Conservation (phyloP, 768 basidiomycete species). For the Trichaptum fuscoviolaceum region DNA sequence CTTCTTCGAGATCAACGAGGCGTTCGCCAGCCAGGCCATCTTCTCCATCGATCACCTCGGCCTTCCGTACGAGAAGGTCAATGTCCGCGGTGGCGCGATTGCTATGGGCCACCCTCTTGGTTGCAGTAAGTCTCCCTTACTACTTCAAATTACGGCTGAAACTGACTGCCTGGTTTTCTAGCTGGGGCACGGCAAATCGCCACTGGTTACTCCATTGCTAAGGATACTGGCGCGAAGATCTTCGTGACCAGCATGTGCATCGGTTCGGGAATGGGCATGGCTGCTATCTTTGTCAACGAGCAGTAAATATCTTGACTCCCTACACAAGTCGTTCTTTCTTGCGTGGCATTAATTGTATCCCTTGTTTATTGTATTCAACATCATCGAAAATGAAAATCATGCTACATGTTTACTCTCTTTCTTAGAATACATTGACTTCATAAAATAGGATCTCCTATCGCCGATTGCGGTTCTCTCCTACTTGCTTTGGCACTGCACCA, state of each 20-base stretch:
- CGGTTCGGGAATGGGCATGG: slow-evolving; percentile 89
- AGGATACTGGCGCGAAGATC: slow-evolving; percentile 66
- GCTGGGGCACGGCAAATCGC: slow-evolving; percentile 86
- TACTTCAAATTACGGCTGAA: slow-evolving; percentile 11
- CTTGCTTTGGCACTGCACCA: slow-evolving; percentile 14
- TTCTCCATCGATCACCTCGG: slow-evolving; percentile 66
- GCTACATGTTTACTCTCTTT: neutral
- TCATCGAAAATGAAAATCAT: neutral
- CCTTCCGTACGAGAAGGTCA: slow-evolving; percentile 75
- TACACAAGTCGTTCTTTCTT: neutral
- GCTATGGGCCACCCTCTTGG: slow-evolving; percentile 88
- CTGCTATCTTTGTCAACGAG: slow-evolving; percentile 80
- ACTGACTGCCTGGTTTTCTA: slow-evolving; percentile 19
- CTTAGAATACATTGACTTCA: neutral
- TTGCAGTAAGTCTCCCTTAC: slow-evolving; percentile 49
- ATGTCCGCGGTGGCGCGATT: slow-evolving; percentile 84
- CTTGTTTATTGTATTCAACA: neutral
- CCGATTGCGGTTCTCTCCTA: neutral
- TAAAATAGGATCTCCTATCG: neutral
- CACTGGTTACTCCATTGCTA: slow-evolving; percentile 77
- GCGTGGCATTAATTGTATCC: neutral
- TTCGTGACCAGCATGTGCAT: slow-evolving; percentile 93
- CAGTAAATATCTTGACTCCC: slow-evolving; percentile 34
- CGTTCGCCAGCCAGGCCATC: slow-evolving; percentile 80
- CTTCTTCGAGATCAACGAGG: slow-evolving; percentile 91